A percentile compares a stretch with the other conserved stretches of the same genome.
These are phyloP conservation scores for Paracorniculantispora psalliotae DNA, from an alignment of 2,329 filamentous ascomycete genomes.

Conservation along the genomic window DNA sequence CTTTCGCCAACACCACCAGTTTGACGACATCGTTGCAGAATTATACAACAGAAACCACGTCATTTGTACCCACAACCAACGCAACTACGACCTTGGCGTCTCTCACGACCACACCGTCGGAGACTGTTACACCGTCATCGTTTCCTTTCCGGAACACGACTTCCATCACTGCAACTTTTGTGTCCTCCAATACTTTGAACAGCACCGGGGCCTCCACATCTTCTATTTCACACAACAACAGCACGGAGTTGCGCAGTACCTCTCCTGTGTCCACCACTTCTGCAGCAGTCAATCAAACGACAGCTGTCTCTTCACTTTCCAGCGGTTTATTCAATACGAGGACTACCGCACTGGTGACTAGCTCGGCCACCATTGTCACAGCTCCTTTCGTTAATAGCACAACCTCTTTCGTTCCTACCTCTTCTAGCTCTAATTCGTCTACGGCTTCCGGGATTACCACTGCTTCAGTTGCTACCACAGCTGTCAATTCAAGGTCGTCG, in stretches of 20 bases:
- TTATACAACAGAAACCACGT: slow-evolving; percentile 10
- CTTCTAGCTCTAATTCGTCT: neutral
- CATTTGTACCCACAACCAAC: too few relatives aligned
- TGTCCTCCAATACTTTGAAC: too few relatives aligned
- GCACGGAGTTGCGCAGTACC: too few relatives aligned
- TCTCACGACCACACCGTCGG: too few relatives aligned
- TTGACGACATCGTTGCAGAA: slow-evolving; percentile 14
- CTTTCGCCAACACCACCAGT: slow-evolving; percentile 2
- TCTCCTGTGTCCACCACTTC: neutral
- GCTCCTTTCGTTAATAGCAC: neutral
- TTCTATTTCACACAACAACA: too few relatives aligned
- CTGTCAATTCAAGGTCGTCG: neutral
- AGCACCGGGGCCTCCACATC: too few relatives aligned
- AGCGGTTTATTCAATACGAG: neutral
- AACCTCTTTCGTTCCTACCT: neutral
- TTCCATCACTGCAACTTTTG: too few relatives aligned
- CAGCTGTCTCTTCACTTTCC: neutral
- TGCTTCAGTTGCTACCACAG: neutral
- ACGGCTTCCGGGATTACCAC: neutral
- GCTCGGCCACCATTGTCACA: neutral
- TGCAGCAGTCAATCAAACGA: neutral
- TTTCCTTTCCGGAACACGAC: too few relatives aligned
- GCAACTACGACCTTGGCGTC: too few relatives aligned
- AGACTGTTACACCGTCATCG: too few relatives aligned
- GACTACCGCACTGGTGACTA: neutral